These are phyloP conservation scores for Anisodus tanguticus DNA, from an alignment of 257 asterid genomes.

Conservation along the genomic window DNA sequence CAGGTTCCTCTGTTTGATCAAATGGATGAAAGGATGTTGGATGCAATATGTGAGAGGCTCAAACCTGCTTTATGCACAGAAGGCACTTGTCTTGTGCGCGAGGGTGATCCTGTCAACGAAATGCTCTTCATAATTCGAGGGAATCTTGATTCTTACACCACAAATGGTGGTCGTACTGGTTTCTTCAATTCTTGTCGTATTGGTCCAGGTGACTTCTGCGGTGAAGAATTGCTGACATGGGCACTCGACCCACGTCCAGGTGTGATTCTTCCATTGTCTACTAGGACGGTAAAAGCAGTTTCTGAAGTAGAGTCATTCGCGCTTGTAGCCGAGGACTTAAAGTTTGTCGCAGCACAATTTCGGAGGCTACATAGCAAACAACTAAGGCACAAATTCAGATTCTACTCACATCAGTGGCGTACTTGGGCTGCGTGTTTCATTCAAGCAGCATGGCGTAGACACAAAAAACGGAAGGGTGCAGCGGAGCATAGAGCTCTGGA, in stretches of 20 bases:
- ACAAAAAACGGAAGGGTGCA: constrained; percentile 54
- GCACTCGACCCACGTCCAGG: constrained; percentile 94
- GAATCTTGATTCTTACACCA: constrained; percentile 87
- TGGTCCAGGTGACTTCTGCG: constrained; percentile 92
- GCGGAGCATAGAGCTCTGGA: constrained; percentile 61
- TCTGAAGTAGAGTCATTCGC: constrained; percentile 93
- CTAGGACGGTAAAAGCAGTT: constrained; percentile 83
- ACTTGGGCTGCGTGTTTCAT: constrained; percentile 89
- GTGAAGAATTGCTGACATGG: constrained; percentile 96
- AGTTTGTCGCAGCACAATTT: constrained; percentile 83
- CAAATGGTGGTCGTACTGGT: constrained; percentile 95
- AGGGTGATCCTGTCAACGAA: constrained; percentile 94
- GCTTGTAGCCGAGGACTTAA: constrained; percentile 76
- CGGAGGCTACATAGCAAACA: constrained; percentile 90
- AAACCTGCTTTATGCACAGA: constrained; percentile 82
- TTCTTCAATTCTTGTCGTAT: constrained; percentile 87
- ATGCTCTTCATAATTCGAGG: constrained; percentile 93
- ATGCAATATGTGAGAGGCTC: constrained; percentile 94
- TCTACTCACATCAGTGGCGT: constrained; percentile 97
- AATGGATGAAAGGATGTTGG: constrained; percentile 91
- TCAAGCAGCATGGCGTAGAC: constrained; percentile 92
- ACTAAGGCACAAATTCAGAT: constrained; percentile 82
- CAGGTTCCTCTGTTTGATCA: constrained; percentile 96
- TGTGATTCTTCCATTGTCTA: constrained; percentile 84
- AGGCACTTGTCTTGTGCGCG: constrained; percentile 80